Base-by-base conservation (phyloP, 78 protist genomes). In the Salpingoeca rosetta region DNA sequence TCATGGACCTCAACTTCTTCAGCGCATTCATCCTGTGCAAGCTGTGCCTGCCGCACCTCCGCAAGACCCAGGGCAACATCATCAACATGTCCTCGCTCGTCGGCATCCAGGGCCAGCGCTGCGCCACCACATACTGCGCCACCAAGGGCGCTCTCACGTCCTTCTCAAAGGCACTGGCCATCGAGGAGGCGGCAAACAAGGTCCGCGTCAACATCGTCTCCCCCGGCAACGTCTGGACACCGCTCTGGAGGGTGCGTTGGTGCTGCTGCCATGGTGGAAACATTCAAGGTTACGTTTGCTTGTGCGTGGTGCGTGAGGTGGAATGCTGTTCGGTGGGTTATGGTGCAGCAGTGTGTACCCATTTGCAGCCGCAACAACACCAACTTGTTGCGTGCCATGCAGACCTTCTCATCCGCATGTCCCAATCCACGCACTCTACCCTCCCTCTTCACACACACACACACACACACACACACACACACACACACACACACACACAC, bases 31-130 rank as follows among this genome's bases (percentile, higher is more conserved):
- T 11, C 51, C 73, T 81, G 11, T 76, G 82, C 25, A 77, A 76
- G 56, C 24, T 78, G 27, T 17, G 82, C 38, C 81, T 85, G 36
- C 87, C 87, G 27, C 82, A 77, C 51, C 44, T 85, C 25, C 87
- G 87, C 36, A 77, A 85, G 24, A 42, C 51, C 11, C 38, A 65
- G 77, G 87, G 87, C 38, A 85, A 85, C 77, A 76, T 85, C 74
- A 85, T 85, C 24, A 85, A 85, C 87, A 77, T 85, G 84, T 75
- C 81, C 83, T 77, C 76, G 44, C 36, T 28, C 43, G 83, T 80
- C 12, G 83, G 44, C 7, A 25, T 7, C 10, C n/a, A n/a, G 56
- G 83, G 83, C 36, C 83, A 80, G 36, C 39, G 3, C 56, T 24
- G 3, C 44, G 83, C 83, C 22, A 26, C 65, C 12, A 80, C 83